Evolutionary conservation across 768 basidiomycete species (phyloP), one percentile per base, ranked within the genome.

Genomic region (Suillus fuscotomentosus): DNA sequence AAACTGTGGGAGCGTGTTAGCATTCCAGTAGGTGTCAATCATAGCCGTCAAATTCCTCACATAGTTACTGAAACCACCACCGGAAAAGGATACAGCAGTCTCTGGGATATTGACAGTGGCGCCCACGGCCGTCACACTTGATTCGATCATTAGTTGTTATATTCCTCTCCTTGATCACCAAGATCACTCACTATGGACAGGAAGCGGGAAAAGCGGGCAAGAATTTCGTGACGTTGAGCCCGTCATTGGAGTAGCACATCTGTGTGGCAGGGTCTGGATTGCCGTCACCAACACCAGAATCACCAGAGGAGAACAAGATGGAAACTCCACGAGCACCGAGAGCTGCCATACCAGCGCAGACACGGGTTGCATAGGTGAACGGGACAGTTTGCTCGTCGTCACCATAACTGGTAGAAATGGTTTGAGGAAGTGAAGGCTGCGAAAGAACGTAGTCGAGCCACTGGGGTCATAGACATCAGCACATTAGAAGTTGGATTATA

Each of bases 351-450:
- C 78, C 81, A 3, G 68, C 64, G 70, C 91, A 92, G n/a, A 83
- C 82, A 53, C 88, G 84, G 20, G 47, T 67, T 13, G 89, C 88
- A 68, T 82, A 89, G 59, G 73, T 79, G 60, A 72, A 61, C 17
- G 90, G 88, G 31, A 91, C 87, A 87, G 88, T 86, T 71, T 89
- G 88, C 62, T 92, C 91, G 64, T 86, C 83, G 47, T 92, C 90
- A 4, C 82, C 88, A 70, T 92, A 92, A 67, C 87, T 89, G 0
- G 88, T 91, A 0, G 88, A 88, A 47, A 92, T 89, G 7, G 85
- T 78, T 65, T 84, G 81, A 17, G 89, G 88, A 3, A 82, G 73
- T 50, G 77, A 70, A 13, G 74, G 60, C 24, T 83, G 81, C 14
- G 67, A 68, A 0, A 85, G 75, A 27, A 90, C 72, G 65, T 82